These are phyloP conservation scores for Laburnicola sp. DNA, from an alignment of 2,329 filamentous ascomycete species.

Conservation along the genomic window DNA sequence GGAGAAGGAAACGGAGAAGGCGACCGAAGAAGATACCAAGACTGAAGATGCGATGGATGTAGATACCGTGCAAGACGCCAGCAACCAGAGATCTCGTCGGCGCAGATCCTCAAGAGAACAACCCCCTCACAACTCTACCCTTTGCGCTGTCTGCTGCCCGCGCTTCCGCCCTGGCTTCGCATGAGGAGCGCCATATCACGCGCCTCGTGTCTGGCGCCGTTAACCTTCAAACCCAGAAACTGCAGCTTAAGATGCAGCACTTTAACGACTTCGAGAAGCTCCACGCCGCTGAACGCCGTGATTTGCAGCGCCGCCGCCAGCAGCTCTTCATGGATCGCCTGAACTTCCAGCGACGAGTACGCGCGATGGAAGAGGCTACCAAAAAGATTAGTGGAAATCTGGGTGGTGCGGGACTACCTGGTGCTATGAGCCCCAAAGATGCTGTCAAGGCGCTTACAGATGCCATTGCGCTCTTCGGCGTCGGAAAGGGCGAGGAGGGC, in stretches of 20 bases:
- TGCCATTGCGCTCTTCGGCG: constrained; percentile 39
- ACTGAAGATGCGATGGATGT: constrained; percentile 64
- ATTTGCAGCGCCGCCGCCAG: constrained; percentile 88
- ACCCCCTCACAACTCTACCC: constrained; percentile 71
- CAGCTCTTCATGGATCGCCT: constrained; percentile 92
- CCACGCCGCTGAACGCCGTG: constrained; percentile 85
- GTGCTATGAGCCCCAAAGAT: constrained; percentile 38
- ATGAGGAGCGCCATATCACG: constrained; percentile 96
- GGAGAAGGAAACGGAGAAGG: constrained; percentile 62
- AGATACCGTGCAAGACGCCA: constrained; percentile 54
- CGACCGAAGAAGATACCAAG: constrained; percentile 52
- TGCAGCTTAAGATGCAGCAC: constrained; percentile 92
- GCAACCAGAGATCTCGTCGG: constrained; percentile 26
- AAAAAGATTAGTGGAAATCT: constrained; percentile 48
- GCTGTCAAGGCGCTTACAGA: constrained; percentile 40
- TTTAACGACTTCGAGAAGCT: constrained; percentile 96
- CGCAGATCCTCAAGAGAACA: constrained; percentile 19
- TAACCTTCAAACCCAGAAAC: constrained; percentile 92
- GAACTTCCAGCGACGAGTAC: constrained; percentile 83
- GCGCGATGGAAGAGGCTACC: constrained; percentile 78
- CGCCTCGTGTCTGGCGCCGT: constrained; percentile 88
- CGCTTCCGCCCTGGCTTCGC: constrained; percentile 83
- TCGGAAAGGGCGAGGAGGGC: constrained; percentile 43
- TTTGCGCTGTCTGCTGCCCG: constrained; percentile 85
- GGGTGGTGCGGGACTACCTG: constrained; percentile 37